A percentile compares a stretch with the other conserved stretches of the same genome.
phyloP scores from a whole-genome alignment of 306 rosid genomes.

The Rosa chinensis region DNA sequence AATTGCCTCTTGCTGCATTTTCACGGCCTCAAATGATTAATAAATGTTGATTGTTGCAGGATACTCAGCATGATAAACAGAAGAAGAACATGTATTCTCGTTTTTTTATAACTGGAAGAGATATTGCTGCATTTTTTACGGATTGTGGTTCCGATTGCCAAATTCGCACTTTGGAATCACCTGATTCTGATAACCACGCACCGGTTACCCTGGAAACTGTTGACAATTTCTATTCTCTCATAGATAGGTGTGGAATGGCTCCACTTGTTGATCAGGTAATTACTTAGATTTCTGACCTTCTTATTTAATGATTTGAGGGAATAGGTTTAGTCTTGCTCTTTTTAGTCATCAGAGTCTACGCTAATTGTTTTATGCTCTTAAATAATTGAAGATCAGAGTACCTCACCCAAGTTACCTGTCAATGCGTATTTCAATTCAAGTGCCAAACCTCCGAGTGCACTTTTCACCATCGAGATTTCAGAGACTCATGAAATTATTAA shows the following conservation, averaged over 20 bases:
- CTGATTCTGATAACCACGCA: constrained; percentile 39
- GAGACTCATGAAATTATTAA: constrained; percentile 71
- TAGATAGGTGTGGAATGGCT: constrained; percentile 97
- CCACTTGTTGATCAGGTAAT: constrained; percentile 87
- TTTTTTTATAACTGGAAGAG: constrained; percentile 83
- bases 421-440: constrained; percentile 83
- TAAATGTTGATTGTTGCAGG: constrained; percentile 46
- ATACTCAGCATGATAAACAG: constrained; percentile 59
- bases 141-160: constrained; percentile 70
- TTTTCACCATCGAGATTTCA: constrained; percentile 75
- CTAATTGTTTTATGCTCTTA: constrained; percentile 14
- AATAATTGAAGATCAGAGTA: constrained; percentile 66
- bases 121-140: constrained; percentile 91
- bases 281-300: constrained; percentile 7
- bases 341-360: too few species aligned
- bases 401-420: constrained; percentile 94
- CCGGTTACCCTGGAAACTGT: constrained; percentile 32
- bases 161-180: constrained; percentile 49
- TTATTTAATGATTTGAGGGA: neutral
- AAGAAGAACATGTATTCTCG: constrained; percentile 77
- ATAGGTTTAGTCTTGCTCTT: constrained; percentile 12
- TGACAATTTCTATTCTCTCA: constrained; percentile 59
- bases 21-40: constrained; percentile 27
- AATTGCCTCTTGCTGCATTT: constrained; percentile 26
- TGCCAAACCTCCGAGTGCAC: constrained; percentile 94